Evolutionary conservation across 148 eudicot genomes (phyloP).

Genomic region (Persicaria maculosa): DNA sequence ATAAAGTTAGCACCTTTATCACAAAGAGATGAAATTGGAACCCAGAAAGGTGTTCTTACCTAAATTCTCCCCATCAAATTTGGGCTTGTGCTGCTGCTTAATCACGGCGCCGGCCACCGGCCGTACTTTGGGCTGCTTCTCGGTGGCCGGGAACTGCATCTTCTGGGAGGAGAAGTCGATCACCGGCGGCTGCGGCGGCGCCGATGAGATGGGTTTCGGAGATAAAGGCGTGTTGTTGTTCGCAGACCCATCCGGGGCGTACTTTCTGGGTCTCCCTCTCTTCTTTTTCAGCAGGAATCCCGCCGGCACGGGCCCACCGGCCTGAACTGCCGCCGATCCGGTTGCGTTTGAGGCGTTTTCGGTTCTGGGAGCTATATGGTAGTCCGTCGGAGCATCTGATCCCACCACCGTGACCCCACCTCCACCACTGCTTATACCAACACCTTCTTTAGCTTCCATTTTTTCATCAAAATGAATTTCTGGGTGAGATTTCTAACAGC

Average conservation of each 20-base stretch:
- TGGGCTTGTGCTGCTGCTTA: constrained; percentile 46
- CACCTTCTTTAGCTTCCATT: constrained; percentile 44
- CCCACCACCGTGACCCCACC: constrained; percentile 78
- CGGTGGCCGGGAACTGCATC: background rate
- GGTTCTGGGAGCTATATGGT: constrained; percentile 60
- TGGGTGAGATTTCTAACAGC: constrained; percentile 10
- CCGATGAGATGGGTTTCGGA: constrained; percentile 66
- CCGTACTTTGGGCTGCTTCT: constrained; percentile 47
- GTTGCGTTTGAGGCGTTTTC: constrained; percentile 34
- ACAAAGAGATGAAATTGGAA: constrained; percentile 7
- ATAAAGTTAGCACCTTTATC: background rate
- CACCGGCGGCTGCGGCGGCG: constrained; percentile 49
- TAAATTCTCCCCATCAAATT: constrained; percentile 40
- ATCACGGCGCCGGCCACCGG: constrained; percentile 20
- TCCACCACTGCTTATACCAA: constrained; percentile 21
- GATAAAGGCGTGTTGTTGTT: constrained; percentile 33
- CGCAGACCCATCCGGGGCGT: constrained; percentile 67
- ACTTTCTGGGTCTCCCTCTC: constrained; percentile 91
- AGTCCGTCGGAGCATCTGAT: constrained; percentile 88
- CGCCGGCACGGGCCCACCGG: constrained; percentile 18
- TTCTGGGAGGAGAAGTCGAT: constrained; percentile 66
- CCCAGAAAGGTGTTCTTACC: constrained; percentile 25
- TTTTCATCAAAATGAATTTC: background rate
- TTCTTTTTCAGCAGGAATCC: constrained; percentile 51
- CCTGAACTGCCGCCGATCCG: constrained; percentile 27